Conservation (phyloP, 1,139 yeast genomes). For the Geotrichum carabidarum region DNA sequence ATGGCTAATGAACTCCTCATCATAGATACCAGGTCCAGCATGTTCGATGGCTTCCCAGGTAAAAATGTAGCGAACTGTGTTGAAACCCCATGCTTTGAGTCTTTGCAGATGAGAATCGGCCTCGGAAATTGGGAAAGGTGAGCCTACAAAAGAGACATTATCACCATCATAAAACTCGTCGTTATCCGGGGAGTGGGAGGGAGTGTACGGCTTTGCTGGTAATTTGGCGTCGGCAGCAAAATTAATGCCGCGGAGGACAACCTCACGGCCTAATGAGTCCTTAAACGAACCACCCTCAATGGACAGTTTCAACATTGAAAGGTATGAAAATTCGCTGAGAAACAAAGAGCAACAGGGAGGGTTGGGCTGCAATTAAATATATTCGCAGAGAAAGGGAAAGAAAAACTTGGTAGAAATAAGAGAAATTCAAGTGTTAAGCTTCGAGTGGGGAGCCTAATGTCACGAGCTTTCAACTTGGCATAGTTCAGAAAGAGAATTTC, state of each 20-base stretch:
- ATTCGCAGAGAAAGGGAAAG: background rate
- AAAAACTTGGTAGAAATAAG: background rate
- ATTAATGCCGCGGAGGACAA: constrained; percentile 75
- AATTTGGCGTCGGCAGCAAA: constrained; percentile 71
- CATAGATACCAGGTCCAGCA: constrained; percentile 77
- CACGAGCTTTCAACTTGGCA: no score
- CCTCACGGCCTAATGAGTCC: constrained; percentile 55
- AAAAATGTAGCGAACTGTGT: constrained; percentile 64
- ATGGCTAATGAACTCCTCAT: constrained; percentile 69
- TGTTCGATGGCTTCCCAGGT: constrained; percentile 95
- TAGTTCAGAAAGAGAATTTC: no score
- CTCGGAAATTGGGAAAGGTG: constrained; percentile 71
- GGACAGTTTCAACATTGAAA: constrained; percentile 20
- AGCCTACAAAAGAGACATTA: constrained; percentile 65
- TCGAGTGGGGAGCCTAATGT: background rate
- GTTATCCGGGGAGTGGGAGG: constrained; percentile 41
- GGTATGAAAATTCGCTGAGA: background rate
- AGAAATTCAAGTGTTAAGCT: background rate
- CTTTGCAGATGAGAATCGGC: constrained; percentile 63
- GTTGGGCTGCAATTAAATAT: background rate
- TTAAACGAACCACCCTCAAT: constrained; percentile 49
- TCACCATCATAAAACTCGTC: constrained; percentile 62
- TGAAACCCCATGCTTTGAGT: constrained; percentile 74
- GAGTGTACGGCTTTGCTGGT: constrained; percentile 51
- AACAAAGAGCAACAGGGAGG: background rate